phyloP scores from a whole-genome alignment of 768 basidiomycete genomes.

The Termitomyces sp. region DNA sequence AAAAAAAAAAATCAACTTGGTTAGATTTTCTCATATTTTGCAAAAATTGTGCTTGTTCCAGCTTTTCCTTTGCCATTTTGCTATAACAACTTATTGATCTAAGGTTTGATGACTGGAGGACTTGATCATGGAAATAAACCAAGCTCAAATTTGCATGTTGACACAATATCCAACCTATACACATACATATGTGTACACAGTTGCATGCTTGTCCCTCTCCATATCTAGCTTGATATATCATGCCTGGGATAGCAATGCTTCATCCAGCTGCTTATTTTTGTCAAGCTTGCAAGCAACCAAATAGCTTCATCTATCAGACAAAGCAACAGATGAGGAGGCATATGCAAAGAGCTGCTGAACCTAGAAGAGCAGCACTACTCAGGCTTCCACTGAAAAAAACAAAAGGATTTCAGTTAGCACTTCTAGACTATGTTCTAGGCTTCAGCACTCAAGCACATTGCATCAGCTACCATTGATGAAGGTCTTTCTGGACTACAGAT shows the following conservation, averaged over 20 bases:
- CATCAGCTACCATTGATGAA: background rate
- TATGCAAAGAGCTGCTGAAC: background rate
- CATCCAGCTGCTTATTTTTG: background rate
- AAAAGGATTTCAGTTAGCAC: background rate
- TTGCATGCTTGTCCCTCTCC: too few relatives aligned
- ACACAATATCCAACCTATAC: too few relatives aligned
- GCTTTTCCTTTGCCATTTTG: background rate
- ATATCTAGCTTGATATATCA: background rate
- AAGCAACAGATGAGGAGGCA: background rate
- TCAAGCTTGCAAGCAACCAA: background rate
- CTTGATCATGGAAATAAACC: too few relatives aligned
- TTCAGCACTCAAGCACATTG: background rate
- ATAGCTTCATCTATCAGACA: background rate
- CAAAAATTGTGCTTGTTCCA: background rate
- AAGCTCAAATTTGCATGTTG: too few relatives aligned
- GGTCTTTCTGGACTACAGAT: background rate
- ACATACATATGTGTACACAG: too few relatives aligned
- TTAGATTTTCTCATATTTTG: background rate
- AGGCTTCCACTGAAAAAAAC: background rate
- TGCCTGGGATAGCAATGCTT: background rate
- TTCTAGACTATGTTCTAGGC: background rate
- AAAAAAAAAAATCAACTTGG: too few relatives aligned
- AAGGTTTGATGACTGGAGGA: too few relatives aligned
- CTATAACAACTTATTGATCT: too few relatives aligned
- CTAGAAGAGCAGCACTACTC: background rate